Conservation (phyloP, 2,329 filamentous ascomycete genomes). For the Cladophialophora yegresii region DNA sequence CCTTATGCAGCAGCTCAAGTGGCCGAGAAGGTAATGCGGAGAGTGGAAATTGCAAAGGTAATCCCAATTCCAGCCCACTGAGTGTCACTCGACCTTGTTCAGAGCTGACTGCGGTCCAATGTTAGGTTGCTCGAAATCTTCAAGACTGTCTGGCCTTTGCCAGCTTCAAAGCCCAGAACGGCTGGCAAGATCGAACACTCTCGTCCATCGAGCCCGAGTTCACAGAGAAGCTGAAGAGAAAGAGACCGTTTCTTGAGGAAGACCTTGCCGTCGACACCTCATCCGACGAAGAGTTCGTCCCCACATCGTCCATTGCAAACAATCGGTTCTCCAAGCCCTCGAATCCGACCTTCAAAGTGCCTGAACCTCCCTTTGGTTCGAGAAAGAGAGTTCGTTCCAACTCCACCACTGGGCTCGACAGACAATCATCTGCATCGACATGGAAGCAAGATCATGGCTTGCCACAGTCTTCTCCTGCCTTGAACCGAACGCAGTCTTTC, state of each 20-base stretch:
- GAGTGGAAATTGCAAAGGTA: slow-evolving; percentile 76
- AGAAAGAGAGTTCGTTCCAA: slow-evolving; percentile 70
- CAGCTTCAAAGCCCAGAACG: slow-evolving; percentile 95
- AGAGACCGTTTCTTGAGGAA: slow-evolving; percentile 68
- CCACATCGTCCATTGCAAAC: slow-evolving; percentile 73
- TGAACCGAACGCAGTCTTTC: slow-evolving; percentile 65
- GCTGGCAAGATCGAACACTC: slow-evolving; percentile 86
- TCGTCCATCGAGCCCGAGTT: slow-evolving; percentile 82
- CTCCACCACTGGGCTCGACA: slow-evolving; percentile 61
- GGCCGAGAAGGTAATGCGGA: slow-evolving; percentile 66
- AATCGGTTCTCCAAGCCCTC: slow-evolving; percentile 30
- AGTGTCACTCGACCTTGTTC: slow-evolving; percentile 23
- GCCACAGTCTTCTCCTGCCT: slow-evolving; percentile 83
- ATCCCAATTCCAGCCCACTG: slow-evolving; percentile 12
- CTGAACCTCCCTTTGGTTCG: slow-evolving; percentile 51
- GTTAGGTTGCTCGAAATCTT: slow-evolving; percentile 84
- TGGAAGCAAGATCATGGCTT: slow-evolving; percentile 79
- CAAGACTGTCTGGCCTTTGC: slow-evolving; percentile 93
- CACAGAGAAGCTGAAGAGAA: slow-evolving; percentile 75
- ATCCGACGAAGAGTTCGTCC: slow-evolving; percentile 63
- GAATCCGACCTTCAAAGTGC: slow-evolving; percentile 47
- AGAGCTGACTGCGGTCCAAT: slow-evolving; percentile 32
- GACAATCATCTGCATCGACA: slow-evolving; percentile 53
- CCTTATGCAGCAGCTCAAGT: slow-evolving; percentile 42
- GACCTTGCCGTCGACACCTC: slow-evolving; percentile 85